Base-by-base conservation (phyloP, 306 rosid genomes). In the Ammopiptanthus mongolicus region DNA sequence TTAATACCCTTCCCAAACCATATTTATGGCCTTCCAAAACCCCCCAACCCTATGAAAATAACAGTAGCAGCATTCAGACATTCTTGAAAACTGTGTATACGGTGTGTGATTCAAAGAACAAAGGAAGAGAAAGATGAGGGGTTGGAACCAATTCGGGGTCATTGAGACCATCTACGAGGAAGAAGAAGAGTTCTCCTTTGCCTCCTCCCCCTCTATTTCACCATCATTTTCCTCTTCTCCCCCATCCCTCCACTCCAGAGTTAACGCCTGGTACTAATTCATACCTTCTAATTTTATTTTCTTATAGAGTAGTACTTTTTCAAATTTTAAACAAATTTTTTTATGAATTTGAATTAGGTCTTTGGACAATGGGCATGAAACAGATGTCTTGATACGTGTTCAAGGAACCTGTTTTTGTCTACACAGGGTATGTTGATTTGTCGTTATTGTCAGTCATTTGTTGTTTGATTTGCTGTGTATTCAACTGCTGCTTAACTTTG, bases 101-200 rank as follows among this genome's bases (percentile, higher is more conserved):
- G 14, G 68, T 17, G 23, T 46, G 75, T 22, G 56, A 31, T 39
- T 80, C 67, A 31, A 13, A 17, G 21, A 39, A 53, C 19, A 67
- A 8, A 21, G 3, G 61, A 44, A 73, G 53, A 33, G 6, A 8
- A 21, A 47, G 42, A 74, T 84, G 91, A 84, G 42, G 75, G 81
- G 64, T 46, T 82, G 91, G 93, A 74, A 84, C 67, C 85, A 86
- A 64, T 79, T 89, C 17, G 88, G 87, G 2, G 60, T 79, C 6
- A 96, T 93, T 41, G 90, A 89, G 14, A 93, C 98, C 70, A 93
- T 93, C 62, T 85, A 91, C 67, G 98, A 93, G 36, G 97, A 93
- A 78, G 95, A 88, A 57, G 83, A 47, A 41, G 91, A 89, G 21
- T 84, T 81, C 42, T 89, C 90, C 15, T 83, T 92, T 10, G 59